Conservation (phyloP, 2,329 filamentous ascomycete species). For the Graphilbum sp. region DNA sequence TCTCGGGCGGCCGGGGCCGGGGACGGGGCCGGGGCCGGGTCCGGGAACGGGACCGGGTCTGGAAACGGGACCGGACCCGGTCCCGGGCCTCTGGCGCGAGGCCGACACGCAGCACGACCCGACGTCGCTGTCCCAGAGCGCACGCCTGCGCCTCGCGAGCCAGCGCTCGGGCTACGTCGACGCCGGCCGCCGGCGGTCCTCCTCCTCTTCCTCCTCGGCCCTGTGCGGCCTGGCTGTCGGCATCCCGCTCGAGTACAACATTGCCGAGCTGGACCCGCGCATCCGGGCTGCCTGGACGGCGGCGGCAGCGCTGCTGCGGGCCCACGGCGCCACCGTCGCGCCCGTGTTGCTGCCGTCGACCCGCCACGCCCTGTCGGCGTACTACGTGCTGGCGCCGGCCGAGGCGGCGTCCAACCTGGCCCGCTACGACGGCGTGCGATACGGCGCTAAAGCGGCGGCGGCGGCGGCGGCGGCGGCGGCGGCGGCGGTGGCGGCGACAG, state of each 20-base stretch:
- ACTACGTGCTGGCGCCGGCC: conserved; percentile 88
- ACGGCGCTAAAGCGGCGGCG: conserved; percentile 35
- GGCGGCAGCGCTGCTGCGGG: conserved; percentile 41
- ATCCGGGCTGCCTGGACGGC: conserved; percentile 56
- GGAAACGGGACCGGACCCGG: conserved; percentile 17
- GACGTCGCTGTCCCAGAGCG: conserved; percentile 45
- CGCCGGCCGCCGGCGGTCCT: too few species aligned
- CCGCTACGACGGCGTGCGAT: conserved; percentile 94
- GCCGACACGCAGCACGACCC: conserved; percentile 55
- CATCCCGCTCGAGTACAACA: conserved; percentile 68
- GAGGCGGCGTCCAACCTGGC: conserved; percentile 93
- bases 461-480: conserved; percentile 9
- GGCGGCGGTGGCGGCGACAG: conserved; percentile 9
- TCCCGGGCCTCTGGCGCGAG: conserved; percentile 22
- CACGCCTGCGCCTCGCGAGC: conserved; percentile 29
- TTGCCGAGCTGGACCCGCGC: conserved; percentile 54
- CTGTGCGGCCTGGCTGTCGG: conserved; percentile 29
- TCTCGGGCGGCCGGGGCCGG: conserved; percentile 11
- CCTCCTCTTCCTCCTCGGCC: background rate
- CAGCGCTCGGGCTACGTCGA: conserved; percentile 5
- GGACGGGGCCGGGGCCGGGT: background rate
- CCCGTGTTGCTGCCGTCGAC: conserved; percentile 72
- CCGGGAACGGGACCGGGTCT: too few species aligned
- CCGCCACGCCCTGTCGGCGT: conserved; percentile 71
- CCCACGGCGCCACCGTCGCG: conserved; percentile 53